phyloP scores from a whole-genome alignment of 2,329 filamentous ascomycete genomes.

The Tothia fuscella region DNA sequence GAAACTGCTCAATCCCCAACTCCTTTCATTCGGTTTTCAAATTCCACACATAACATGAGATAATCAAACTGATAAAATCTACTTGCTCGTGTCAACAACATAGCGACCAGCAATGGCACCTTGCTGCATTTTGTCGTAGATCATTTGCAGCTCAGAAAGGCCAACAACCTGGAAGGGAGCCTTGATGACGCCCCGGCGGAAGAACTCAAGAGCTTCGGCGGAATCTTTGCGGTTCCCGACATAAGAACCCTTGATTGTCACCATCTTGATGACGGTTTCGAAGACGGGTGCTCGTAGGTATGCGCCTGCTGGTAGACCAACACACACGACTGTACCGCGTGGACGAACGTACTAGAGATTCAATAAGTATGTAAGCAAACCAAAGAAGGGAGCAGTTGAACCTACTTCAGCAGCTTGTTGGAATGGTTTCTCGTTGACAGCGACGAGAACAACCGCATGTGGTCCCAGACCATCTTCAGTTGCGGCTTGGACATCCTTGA shows the following conservation, averaged over 20 bases:
- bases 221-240: conserved; percentile 87
- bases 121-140: conserved; percentile 60
- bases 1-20: no score
- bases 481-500: conserved; percentile 71
- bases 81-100: conserved; percentile 56
- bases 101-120: conserved; percentile 67
- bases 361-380: background rate
- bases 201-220: conserved; percentile 86
- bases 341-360: conserved; percentile 59
- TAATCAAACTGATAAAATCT: no score
- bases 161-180: conserved; percentile 78
- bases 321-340: conserved; percentile 72
- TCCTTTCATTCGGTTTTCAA: no score
- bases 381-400: background rate
- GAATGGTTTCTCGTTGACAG: conserved; percentile 84
- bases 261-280: conserved; percentile 78
- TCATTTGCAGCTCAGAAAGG: conserved; percentile 63
- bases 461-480: conserved; percentile 74
- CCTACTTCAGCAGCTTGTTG: conserved; percentile 65
- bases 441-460: conserved; percentile 76
- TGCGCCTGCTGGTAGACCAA: conserved; percentile 74
- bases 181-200: conserved; percentile 68
- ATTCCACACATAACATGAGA: no score
- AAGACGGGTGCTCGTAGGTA: conserved; percentile 78
- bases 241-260: conserved; percentile 84